Percentiles rank a stretch among this genome's conserved stretches.
Conservation (phyloP, 2,329 filamentous ascomycete species). For the Tricladium varicosporioides region DNA sequence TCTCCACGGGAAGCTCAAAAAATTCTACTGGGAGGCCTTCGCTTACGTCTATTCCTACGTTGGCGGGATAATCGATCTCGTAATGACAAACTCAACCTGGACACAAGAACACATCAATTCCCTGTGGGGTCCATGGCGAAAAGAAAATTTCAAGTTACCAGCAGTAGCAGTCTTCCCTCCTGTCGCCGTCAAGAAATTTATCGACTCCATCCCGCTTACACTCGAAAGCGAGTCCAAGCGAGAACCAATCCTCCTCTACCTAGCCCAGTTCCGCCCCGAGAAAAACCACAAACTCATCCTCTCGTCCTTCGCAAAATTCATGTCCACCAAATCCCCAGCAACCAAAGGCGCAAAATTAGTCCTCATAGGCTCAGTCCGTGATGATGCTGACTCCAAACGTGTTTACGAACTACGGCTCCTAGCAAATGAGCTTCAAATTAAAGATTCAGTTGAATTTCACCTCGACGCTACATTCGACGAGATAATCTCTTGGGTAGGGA, state of each 20-base stretch:
- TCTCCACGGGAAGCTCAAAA: conserved; percentile 68
- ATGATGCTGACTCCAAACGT: conserved; percentile 73
- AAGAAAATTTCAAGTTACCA: conserved; percentile 42
- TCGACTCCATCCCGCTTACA: conserved; percentile 70
- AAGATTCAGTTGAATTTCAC: conserved; percentile 81
- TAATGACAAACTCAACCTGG: conserved; percentile 98
- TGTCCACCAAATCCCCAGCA: conserved; percentile 53
- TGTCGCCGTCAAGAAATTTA: conserved; percentile 83
- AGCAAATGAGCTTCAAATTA: conserved; percentile 81
- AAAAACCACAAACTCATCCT: conserved; percentile 93
- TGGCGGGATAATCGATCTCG: conserved; percentile 81
- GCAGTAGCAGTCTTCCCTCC: conserved; percentile 85
- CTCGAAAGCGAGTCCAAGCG: conserved; percentile 66
- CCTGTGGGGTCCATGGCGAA: conserved; percentile 68
- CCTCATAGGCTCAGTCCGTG: conserved; percentile 88
- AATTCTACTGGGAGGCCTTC: conserved; percentile 82
- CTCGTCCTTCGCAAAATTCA: conserved; percentile 76
- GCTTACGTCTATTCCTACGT: conserved; percentile 79
- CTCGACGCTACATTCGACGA: conserved; percentile 87
- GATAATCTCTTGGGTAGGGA: conserved; percentile 75
- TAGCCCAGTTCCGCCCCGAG: conserved; percentile 95
- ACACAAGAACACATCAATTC: conserved; percentile 79
- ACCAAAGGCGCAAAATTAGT: conserved; percentile 65
- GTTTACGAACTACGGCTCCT: conserved; percentile 88
- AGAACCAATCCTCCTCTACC: conserved; percentile 77